Evolutionary conservation across 2,329 filamentous ascomycete species (phyloP), one percentile per base, ranked within the genome.

Genomic region (Scorias spongiosa): DNA sequence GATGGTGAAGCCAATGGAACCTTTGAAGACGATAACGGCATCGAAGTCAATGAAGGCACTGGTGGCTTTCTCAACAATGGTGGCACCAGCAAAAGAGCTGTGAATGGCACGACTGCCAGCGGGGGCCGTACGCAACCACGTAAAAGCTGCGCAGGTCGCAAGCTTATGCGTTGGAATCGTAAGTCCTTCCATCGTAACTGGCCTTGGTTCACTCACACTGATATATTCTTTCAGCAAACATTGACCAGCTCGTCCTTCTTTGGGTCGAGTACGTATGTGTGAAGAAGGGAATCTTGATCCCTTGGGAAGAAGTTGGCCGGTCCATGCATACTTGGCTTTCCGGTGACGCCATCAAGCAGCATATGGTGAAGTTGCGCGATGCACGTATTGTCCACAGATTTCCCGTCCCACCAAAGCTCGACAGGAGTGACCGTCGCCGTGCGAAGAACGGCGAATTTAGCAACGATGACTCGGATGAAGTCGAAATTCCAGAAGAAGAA

Each of bases 111-210:
- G 3, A 7, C 20, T 26, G 20, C 7, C 20, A 26, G 7, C 4
- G 20, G 20, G 20, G 20, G 4, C 7, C 20, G 20, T 26, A 26
- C 7, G 20, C 32, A 41, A 28, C 43, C 49, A 49, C 52, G 52
- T 44, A 53, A 51, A 44, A 48, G 47, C 39, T 49, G 49, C 10
- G 42, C 42, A 15, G 49, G 48, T 10, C 56, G 56, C 32, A 45
- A 50, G 44, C 53, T 58, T 11, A 48, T 54, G 28, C 54, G 56
- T 44, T 58, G 56, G 56, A 45, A 53, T 43, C 40, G 56, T 58
- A 49, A 49, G 55, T 43, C n/a, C 7, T 11, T 15, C 11, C 39
- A 15, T 42, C 26, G 9, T 29, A 14, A 36, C 20, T 11, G 20
- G 15, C 8, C 11, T 4, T 3, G 39, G 12, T 10, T 28, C 30